These are phyloP conservation scores for Endothia cerciana DNA, from an alignment of 2,329 filamentous ascomycete species.

Conservation along the genomic window DNA sequence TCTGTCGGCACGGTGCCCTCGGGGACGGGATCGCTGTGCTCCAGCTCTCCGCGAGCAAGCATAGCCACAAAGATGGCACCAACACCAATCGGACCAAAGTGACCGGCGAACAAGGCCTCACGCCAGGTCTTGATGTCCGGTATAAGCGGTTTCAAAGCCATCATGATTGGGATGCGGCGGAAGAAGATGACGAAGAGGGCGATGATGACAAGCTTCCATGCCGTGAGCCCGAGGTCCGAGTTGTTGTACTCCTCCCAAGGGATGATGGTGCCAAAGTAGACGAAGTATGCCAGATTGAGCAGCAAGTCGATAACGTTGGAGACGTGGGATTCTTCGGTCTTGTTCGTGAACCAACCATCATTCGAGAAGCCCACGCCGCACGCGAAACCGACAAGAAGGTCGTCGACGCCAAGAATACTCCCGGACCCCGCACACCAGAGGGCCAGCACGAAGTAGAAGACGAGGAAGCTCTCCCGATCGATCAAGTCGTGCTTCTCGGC, in stretches of 20 bases:
- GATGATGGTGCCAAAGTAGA: slow-evolving; percentile 96
- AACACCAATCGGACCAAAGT: slow-evolving; percentile 97
- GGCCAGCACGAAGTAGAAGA: slow-evolving; percentile 97
- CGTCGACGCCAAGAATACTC: slow-evolving; percentile 87
- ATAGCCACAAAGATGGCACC: slow-evolving; percentile 96
- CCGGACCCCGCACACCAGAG: slow-evolving; percentile 95
- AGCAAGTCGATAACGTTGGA: slow-evolving; percentile 98
- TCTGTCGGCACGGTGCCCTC: slow-evolving; percentile 62
- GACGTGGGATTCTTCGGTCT: slow-evolving; percentile 97
- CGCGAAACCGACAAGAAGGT: slow-evolving; percentile 91
- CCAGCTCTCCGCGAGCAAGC: slow-evolving; percentile 87
- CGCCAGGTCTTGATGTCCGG: slow-evolving; percentile 98
- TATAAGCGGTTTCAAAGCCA: slow-evolving; percentile 87
- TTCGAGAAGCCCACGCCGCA: slow-evolving; percentile 99
- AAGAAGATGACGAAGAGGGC: slow-evolving; percentile 94
- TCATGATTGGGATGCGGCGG: slow-evolving; percentile 93
- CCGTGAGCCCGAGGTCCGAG: slow-evolving; percentile 70
- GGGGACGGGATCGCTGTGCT: slow-evolving; percentile 76
- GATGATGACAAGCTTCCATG: slow-evolving; percentile 92
- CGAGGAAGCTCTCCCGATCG: slow-evolving; percentile 94
- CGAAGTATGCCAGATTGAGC: slow-evolving; percentile 96
- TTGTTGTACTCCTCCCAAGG: slow-evolving; percentile 93
- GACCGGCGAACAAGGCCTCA: slow-evolving; percentile 93
- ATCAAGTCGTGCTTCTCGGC: slow-evolving; percentile 86
- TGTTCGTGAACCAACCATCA: slow-evolving; percentile 97